A percentile compares a stretch with the other conserved stretches of the same genome.
Evolutionary conservation across 148 eudicot species (phyloP).

Genomic region (Fagopyrum homotropicum): DNA sequence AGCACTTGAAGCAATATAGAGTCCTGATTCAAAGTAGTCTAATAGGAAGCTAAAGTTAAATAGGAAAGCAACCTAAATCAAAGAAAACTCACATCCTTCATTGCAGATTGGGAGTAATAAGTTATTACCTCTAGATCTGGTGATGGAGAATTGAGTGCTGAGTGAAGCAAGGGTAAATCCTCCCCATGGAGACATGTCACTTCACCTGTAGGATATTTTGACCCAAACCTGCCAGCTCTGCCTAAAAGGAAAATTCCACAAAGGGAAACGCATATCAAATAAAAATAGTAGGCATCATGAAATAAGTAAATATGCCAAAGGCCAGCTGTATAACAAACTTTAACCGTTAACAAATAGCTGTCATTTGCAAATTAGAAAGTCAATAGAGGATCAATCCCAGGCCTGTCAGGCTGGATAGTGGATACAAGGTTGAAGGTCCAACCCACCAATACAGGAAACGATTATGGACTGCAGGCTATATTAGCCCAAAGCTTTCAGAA

Average conservation of each 20-base stretch:
- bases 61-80: not conserved
- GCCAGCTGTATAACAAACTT: not conserved
- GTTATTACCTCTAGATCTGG: constrained; percentile 63
- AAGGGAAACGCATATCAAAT: not conserved
- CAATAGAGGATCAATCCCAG: not conserved
- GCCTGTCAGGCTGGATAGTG: not conserved
- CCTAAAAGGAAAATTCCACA: constrained; percentile 41
- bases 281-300: not conserved
- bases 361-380: not conserved
- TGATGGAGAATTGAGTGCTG: constrained; percentile 62
- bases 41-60: not conserved
- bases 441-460: not conserved
- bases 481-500: not conserved
- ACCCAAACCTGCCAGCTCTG: constrained; percentile 95
- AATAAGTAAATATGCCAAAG: not conserved
- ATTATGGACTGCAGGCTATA: not conserved
- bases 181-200: constrained; percentile 74
- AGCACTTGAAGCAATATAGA: constrained; percentile 1
- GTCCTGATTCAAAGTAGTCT: not conserved
- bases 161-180: constrained; percentile 77
- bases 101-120: not conserved
- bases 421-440: not conserved
- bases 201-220: constrained; percentile 81
- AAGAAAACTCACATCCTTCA: not conserved
- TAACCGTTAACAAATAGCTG: not conserved